A percentile compares a stretch with the other conserved stretches of the same genome.
phyloP scores from a whole-genome alignment of 495 filamentous ascomycete species.

The Trichodelitschia bisporula region DNA sequence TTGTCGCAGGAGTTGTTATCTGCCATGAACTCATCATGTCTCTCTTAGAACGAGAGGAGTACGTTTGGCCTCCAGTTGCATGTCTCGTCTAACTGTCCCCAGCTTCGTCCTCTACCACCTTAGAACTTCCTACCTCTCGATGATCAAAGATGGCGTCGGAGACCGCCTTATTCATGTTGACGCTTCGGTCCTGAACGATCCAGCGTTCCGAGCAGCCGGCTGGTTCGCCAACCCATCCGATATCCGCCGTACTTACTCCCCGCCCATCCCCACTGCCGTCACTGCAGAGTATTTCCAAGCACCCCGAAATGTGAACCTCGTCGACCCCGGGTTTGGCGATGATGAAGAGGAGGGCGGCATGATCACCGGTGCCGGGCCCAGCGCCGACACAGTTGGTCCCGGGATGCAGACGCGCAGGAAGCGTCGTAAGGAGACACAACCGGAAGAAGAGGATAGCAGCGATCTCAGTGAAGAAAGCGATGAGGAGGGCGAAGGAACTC shows the following conservation, averaged over 20 bases:
- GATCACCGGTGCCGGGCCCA: slow-evolving; percentile 51
- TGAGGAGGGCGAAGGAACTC: slow-evolving; percentile 44
- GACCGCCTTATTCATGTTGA: slow-evolving; percentile 89
- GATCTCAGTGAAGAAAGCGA: slow-evolving; percentile 93
- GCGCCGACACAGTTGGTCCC: slow-evolving; percentile 44
- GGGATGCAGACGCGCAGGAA: slow-evolving; percentile 23
- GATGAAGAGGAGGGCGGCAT: slow-evolving; percentile 65
- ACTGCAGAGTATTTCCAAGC: slow-evolving; percentile 80
- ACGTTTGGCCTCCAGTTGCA: slow-evolving; percentile 15
- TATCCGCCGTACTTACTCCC: slow-evolving; percentile 81
- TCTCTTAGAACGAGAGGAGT: slow-evolving; percentile 93
- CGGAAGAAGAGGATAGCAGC: slow-evolving; percentile 91
- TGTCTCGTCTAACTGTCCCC: slow-evolving; percentile 4
- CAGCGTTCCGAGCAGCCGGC: slow-evolving; percentile 86
- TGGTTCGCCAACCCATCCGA: slow-evolving; percentile 53
- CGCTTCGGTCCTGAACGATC: slow-evolving; percentile 67
- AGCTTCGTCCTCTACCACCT: slow-evolving; percentile 89
- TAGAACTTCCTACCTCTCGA: slow-evolving; percentile 70
- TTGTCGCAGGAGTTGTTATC: too few species aligned
- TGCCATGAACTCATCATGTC: slow-evolving; percentile 38
- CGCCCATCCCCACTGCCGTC: slow-evolving; percentile 77
- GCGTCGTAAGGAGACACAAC: slow-evolving; percentile 35
- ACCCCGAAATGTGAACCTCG: slow-evolving; percentile 24
- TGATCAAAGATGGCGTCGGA: slow-evolving; percentile 84
- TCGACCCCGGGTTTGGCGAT: slow-evolving; percentile 38